phyloP scores from a whole-genome alignment of 2,329 filamentous ascomycete species.

The Alternaria conjuncta region DNA sequence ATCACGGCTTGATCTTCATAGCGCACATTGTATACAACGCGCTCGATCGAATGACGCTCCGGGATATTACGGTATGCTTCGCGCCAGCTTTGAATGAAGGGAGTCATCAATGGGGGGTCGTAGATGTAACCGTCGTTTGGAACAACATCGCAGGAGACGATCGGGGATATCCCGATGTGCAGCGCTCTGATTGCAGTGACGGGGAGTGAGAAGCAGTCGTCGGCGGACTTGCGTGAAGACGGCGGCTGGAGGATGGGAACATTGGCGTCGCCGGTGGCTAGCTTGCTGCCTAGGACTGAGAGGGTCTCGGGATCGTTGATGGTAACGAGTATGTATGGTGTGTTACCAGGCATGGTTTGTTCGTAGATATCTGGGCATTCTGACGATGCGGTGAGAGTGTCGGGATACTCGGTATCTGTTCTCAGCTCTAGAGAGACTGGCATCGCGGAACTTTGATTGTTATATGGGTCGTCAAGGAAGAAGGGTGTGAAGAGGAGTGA shows the following conservation, averaged over 20 bases:
- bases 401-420: neutral
- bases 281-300: neutral
- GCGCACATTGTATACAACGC: neutral
- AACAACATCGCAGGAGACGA: neutral
- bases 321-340: fast-evolving
- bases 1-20: neutral
- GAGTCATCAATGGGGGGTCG: neutral
- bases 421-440: neutral
- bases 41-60: neutral
- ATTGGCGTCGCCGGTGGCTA: neutral
- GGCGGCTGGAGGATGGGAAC: neutral
- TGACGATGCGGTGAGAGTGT: neutral
- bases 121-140: neutral
- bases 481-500: neutral
- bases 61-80: neutral
- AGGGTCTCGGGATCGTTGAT: neutral
- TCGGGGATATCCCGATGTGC: neutral
- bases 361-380: neutral
- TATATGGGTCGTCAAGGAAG: neutral
- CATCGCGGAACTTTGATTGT: neutral
- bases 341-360: neutral
- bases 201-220: neutral
- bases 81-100: neutral
- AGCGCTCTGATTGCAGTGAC: neutral
- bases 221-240: neutral